Evolutionary conservation across 768 basidiomycete species (phyloP).

Genomic region (Xerocomus spinulosus): DNA sequence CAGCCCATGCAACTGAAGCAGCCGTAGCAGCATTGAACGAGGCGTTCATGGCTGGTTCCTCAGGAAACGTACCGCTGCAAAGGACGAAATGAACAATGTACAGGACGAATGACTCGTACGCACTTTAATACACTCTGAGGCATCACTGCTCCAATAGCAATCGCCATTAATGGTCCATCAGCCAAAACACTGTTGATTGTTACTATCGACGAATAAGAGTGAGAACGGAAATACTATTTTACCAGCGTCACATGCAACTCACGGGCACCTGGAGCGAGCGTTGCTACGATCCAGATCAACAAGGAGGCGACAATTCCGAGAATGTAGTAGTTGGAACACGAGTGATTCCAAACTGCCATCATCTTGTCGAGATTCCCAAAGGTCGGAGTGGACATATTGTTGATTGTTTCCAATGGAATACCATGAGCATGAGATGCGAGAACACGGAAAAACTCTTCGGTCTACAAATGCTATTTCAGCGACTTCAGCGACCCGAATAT

Average conservation of each 20-base stretch:
- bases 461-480: constrained; percentile 5
- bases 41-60: constrained; percentile 1
- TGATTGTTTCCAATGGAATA: constrained; percentile 21
- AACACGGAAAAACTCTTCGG: constrained; percentile 28
- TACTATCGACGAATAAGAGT: constrained; percentile 6
- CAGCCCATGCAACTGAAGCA: constrained; percentile 24
- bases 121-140: constrained; percentile 26
- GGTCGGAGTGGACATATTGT: constrained; percentile 21
- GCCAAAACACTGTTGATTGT: constrained; percentile 18
- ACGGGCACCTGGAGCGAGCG: constrained; percentile 25
- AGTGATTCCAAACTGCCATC: constrained; percentile 10
- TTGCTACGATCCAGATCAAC: constrained; percentile 16
- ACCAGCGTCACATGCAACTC: constrained; percentile 1
- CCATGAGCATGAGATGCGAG: constrained; percentile 13
- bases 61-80: constrained; percentile 3
- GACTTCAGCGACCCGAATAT: not conserved
- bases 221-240: not conserved
- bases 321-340: constrained; percentile 22
- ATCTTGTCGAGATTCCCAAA: constrained; percentile 17
- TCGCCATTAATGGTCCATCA: constrained; percentile 21
- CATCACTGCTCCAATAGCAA: constrained; percentile 20
- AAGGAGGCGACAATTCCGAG: constrained; percentile 15
- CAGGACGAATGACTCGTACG: not conserved
- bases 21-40: constrained; percentile 10
- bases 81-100: not conserved